Evolutionary conservation across 768 basidiomycete genomes (phyloP), one percentile per base, ranked within the genome.

Genomic region (Suillus clintonianus): DNA sequence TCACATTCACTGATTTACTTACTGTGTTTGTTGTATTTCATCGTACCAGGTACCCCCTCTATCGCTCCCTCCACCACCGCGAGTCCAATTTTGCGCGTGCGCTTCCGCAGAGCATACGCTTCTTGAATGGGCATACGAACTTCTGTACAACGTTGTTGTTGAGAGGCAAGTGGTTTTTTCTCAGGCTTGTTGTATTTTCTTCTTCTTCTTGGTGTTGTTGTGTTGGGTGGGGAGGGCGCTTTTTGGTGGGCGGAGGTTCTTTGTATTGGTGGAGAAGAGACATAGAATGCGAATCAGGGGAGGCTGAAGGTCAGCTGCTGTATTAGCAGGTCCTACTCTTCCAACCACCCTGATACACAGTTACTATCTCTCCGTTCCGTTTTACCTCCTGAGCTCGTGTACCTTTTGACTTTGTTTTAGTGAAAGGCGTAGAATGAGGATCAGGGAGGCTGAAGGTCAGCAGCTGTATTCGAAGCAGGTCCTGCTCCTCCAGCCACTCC

Each of bases 131-230:
- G 0, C 95, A 97, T 70, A 92, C 90, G 14, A 91, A 89, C 70
- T 95, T 94, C 74, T 93, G 92, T 66, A 96, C 94, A 1, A 92
- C 91, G 0, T 79, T 96, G 10, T 79, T 91, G 10, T 73, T 95
- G 36, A 81, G 89, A 66, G 83, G 82, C 80, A 65, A 13, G 76
- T 62, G 8, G 8, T 11, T 7, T 60, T n/a, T 6, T 32, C 13
- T 37, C 0, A 17, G 30, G n/a, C n/a, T n/a, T 17, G 14, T 27
- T 55, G n/a, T n/a, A n/a, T n/a, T n/a, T n/a, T n/a, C n/a, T n/a
- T n/a, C n/a, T n/a, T n/a, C n/a, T 24, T 24, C 39, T 24, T 27
- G 22, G 30, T 27, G 9, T 47, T 2, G 10, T 27, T 19, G 56
- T 6, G 37, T 60, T 19, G 39, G 55, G 59, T 50, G 19, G n/a